Base-by-base conservation (phyloP, 192 early-diverging fungal species). In the Rhizophagus prolifer region DNA sequence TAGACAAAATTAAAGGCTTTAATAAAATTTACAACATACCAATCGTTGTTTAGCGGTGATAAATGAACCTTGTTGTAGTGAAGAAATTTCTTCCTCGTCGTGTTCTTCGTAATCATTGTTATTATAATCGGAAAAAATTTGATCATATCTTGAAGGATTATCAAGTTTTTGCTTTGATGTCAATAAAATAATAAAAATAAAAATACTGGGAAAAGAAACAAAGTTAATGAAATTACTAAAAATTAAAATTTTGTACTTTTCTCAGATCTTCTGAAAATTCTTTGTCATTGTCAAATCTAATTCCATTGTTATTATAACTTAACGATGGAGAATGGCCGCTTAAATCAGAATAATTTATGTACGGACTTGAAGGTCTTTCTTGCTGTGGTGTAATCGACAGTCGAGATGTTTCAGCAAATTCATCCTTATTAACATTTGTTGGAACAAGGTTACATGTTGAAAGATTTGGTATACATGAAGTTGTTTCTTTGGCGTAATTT, bases 1-100 rank as follows among this genome's bases (percentile, higher is more conserved):
- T 2, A 12, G 9, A 2, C 4, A 46, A 21, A 70, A 47, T 47
- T n/a, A 26, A 26, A 23, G 2, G 50, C 4, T 25, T 7, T 25
- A 23, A 47, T 70, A 38, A 26, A 8, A 13, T 4, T 19, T 68
- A 3, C 10, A 26, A 26, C 25, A 14, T 70, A 70, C 68, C 26
- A 70, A 41, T 44, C 21, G 68, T 70, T 70, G 34, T n/a, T 46
- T 70, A 21, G 68, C 68, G 14, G 41, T 70, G n/a, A 70, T 16
- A 70, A 70, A 70, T 16, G 41, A 47, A 8, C 68, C 19, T n/a
- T n/a, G 26, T 36, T 47, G 41, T 23, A 44, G 12, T 5, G 66
- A 23, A 2, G 31, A n/a, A 47, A 38, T 9, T 36, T 28, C 36
- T 23, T 70, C 19, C 25, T 70, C 34, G 0, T 70, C 44, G 68